Evolutionary conservation across 148 eudicot genomes (phyloP), one percentile per base, ranked within the genome.

Genomic region (Vaccinium macrocarpon): DNA sequence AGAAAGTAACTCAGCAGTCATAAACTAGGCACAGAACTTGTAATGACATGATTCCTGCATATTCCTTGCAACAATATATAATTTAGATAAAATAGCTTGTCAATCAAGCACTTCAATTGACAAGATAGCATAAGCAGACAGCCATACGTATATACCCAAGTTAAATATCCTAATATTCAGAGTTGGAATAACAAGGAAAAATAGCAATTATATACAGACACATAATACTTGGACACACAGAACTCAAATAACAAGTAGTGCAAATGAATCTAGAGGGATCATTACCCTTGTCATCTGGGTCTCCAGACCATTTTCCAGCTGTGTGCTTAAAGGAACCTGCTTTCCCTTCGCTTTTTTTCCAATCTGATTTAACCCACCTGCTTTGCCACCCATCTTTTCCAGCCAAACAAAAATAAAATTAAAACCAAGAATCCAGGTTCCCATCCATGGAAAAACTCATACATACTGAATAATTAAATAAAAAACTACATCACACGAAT

Each of bases 321-420:
- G 95, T 90, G 75, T 94, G 94, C 87, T 94, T 94, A 81, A 91
- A 94, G 27, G 90, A 82, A 51, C 98, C 98, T 32, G 98, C 95
- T 82, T 93, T 91, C 48, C 95, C 95, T 64, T 94, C 98, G 38
- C 86, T 88, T 84, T 85, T 89, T 81, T 94, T 93, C 98, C 98
- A 94, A 79, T 94, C 98, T 42, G 98, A 94, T 86, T 80, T 88
- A 8, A 94, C 95, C 98, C 98, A 94, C 80, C 92, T 88, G 35
- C 88, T 83, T 61, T 93, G 89, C 98, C 98, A 94, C 61, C 95
- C 95, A 87, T 93, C 98, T 94, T 81, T 82, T 61, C 59, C 82
- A 84, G 79, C 79, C 81, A 89, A 68, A 82, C 52, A 68, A 35
- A 68, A 18, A 32, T 38, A 84, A 77, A 84, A 23, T 76, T 82